Conservation (phyloP, 345 rosid species). For the Populus pruinosa region DNA sequence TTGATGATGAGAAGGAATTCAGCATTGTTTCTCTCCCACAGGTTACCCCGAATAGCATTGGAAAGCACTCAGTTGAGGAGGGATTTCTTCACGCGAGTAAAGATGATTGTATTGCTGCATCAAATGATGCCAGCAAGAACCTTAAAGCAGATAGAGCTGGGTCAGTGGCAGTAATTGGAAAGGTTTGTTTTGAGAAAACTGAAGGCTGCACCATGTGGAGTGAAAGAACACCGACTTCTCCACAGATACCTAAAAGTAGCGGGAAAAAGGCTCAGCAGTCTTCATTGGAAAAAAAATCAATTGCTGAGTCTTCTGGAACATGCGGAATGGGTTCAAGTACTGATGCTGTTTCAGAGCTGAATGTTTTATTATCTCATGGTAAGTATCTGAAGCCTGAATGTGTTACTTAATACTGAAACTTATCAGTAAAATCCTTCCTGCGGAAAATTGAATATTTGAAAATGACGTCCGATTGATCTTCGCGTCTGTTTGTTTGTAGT, state of each 20-base stretch:
- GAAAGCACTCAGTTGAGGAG: neutral
- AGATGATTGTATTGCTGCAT: neutral
- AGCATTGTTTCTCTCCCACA: neutral
- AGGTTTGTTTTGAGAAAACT: neutral
- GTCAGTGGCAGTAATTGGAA: neutral
- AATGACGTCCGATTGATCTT: neutral
- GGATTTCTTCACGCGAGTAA: neutral
- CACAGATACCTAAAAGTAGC: neutral
- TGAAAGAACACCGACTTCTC: neutral
- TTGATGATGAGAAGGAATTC: conserved; percentile 3
- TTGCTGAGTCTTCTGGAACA: neutral
- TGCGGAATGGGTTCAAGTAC: conserved; percentile 7
- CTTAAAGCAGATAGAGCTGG: neutral
- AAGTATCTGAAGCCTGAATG: neutral
- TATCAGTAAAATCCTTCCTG: neutral
- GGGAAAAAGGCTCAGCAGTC: neutral
- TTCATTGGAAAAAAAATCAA: neutral
- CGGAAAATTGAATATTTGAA: neutral
- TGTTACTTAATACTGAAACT: too few relatives aligned
- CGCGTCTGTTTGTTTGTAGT: neutral
- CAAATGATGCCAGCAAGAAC: neutral
- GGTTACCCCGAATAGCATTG: neutral
- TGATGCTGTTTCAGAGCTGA: neutral
- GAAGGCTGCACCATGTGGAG: neutral
- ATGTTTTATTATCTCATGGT: neutral